A percentile compares a stretch with the other conserved stretches of the same genome.
These are phyloP conservation scores for Amanita subjunquillea DNA, from an alignment of 768 basidiomycete genomes.

Conservation along the genomic window DNA sequence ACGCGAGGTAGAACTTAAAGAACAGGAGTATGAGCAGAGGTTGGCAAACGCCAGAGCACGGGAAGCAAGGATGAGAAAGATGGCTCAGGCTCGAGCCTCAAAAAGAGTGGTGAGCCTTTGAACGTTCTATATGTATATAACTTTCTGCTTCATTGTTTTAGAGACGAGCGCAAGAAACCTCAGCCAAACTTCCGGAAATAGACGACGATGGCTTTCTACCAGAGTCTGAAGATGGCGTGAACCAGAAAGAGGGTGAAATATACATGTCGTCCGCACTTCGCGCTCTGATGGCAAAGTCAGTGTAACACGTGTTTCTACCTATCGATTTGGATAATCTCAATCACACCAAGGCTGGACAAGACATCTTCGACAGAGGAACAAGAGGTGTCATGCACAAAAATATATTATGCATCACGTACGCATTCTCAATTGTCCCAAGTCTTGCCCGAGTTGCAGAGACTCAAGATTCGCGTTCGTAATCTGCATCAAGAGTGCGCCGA, in stretches of 20 bases:
- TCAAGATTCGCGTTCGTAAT: constrained; percentile 30
- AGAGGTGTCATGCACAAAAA: constrained; percentile 64
- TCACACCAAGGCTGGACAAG: constrained; percentile 21
- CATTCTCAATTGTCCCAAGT: constrained; percentile 94
- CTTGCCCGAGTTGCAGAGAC: constrained; percentile 69
- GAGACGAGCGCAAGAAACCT: background rate
- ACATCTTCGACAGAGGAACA: constrained; percentile 16
- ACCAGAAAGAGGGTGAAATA: constrained; percentile 25
- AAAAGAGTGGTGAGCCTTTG: constrained; percentile 47
- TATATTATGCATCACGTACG: constrained; percentile 91
- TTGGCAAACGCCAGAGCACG: constrained; percentile 50
- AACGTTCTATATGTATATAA: background rate
- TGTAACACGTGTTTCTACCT: background rate
- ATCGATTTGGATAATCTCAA: background rate
- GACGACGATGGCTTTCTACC: constrained; percentile 72
- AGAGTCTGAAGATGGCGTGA: constrained; percentile 31
- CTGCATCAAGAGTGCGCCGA: constrained; percentile 11
- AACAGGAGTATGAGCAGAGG: constrained; percentile 51
- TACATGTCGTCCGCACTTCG: constrained; percentile 72
- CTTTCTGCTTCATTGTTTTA: background rate
- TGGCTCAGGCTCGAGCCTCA: constrained; percentile 42
- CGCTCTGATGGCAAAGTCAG: constrained; percentile 72
- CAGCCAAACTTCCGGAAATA: constrained; percentile 18
- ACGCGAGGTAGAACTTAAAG: constrained; percentile 58
- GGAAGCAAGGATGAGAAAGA: constrained; percentile 45